Conservation (phyloP, 495 filamentous ascomycete genomes). For the Echria macrotheca region DNA sequence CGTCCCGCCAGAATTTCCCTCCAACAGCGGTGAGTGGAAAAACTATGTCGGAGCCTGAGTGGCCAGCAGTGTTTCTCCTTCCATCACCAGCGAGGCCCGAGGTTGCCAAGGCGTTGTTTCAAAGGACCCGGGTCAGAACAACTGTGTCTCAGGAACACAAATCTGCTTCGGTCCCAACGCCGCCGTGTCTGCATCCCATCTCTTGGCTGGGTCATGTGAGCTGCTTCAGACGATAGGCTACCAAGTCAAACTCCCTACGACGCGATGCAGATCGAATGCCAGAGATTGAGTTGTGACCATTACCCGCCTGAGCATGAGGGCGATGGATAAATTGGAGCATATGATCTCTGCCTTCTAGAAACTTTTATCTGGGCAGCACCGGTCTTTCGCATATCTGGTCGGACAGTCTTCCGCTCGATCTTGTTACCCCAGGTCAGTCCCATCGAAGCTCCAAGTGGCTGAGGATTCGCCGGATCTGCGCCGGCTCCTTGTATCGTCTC, state of each 20-base stretch:
- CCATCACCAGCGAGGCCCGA: neutral
- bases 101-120: slow-evolving; percentile 19
- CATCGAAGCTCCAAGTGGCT: neutral
- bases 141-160: slow-evolving; percentile 26
- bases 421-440: slow-evolving; percentile 1
- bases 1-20: too few species aligned
- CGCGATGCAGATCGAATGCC: neutral
- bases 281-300: slow-evolving; percentile 6
- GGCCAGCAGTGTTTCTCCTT: neutral
- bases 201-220: too few species aligned
- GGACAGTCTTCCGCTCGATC: slow-evolving; percentile 8
- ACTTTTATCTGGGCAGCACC: slow-evolving; percentile 5
- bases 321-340: slow-evolving; percentile 12
- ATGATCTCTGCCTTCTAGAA: slow-evolving; percentile 12
- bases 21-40: too few species aligned
- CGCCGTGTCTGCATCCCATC: neutral
- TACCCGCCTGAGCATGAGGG: slow-evolving; percentile 12
- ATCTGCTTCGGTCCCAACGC: neutral
- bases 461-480: slow-evolving; percentile 14
- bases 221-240: too few species aligned
- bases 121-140: slow-evolving; percentile 1
- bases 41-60: too few species aligned
- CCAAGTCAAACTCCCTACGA: too few species aligned
- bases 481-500: slow-evolving; percentile 14
- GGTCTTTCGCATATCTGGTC: slow-evolving; percentile 5